phyloP scores from a whole-genome alignment of 2,329 filamentous ascomycete species.

The Sporothrix luriei region DNA sequence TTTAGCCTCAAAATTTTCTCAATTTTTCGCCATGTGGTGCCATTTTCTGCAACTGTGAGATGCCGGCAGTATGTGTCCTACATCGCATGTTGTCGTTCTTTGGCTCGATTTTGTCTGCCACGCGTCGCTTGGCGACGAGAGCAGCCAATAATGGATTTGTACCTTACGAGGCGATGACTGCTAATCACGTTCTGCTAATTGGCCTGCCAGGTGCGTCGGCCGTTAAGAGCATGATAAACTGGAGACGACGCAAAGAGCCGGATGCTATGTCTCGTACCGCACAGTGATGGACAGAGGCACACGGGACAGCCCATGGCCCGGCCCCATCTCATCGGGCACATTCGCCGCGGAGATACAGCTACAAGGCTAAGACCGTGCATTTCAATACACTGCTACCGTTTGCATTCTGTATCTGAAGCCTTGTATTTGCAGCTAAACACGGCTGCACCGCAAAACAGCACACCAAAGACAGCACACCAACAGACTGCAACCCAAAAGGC shows the following conservation, averaged over 20 bases:
- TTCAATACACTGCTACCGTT: not conserved
- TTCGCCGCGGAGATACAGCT: conserved; percentile 33
- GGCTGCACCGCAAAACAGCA: too few relatives aligned
- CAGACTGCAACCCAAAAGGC: not conserved
- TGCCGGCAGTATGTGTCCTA: too few relatives aligned
- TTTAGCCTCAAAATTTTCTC: not conserved
- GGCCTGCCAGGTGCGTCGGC: not conserved
- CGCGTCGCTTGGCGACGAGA: not conserved
- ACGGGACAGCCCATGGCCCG: not conserved
- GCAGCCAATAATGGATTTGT: not conserved
- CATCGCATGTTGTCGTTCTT: not conserved
- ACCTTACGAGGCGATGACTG: too few relatives aligned
- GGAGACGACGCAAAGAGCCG: not conserved
- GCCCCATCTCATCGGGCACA: conserved; percentile 23
- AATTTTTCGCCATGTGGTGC: conserved; percentile 17
- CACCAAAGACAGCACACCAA: too few relatives aligned
- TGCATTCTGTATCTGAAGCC: conserved; percentile 8
- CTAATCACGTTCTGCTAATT: not conserved
- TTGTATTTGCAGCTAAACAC: conserved; percentile 2
- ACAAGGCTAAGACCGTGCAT: not conserved
- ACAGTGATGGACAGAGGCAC: not conserved
- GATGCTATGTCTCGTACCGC: conserved; percentile 1
- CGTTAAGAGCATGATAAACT: too few relatives aligned
- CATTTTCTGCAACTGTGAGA: conserved; percentile 5
- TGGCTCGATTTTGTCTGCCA: not conserved